Percentiles rank a stretch among this genome's conserved stretches.
These are phyloP conservation scores for Candida jianshihensis DNA, from an alignment of 805 yeast genomes.

Conservation along the genomic window DNA sequence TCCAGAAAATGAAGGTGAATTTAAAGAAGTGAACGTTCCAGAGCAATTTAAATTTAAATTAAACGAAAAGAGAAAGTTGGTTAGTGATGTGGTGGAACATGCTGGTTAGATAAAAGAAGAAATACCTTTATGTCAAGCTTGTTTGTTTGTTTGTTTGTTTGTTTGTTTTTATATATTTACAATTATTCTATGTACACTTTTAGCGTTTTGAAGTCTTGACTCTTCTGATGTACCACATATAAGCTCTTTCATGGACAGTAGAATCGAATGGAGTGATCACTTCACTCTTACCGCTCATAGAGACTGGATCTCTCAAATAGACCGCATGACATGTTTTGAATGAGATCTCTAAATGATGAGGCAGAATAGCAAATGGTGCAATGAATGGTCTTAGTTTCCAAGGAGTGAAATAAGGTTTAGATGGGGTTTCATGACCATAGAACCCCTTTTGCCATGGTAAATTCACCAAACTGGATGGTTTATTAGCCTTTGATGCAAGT, in stretches of 20 bases:
- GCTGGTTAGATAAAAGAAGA: too few species aligned
- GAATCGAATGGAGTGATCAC: conserved; percentile 84
- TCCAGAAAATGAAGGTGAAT: conserved; percentile 56
- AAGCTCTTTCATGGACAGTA: conserved; percentile 85
- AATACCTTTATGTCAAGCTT: too few species aligned
- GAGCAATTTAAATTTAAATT: conserved; percentile 84
- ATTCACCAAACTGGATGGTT: conserved; percentile 26
- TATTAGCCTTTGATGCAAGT: background rate
- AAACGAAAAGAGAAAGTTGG: conserved; percentile 48
- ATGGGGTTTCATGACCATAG: conserved; percentile 73
- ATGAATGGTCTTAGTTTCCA: conserved; percentile 94
- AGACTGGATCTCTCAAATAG: conserved; percentile 94
- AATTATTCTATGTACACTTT: conserved; percentile 2
- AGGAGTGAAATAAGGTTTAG: conserved; percentile 87
- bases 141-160: background rate
- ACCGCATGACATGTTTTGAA: conserved; percentile 92
- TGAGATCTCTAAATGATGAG: conserved; percentile 86
- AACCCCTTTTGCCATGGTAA: conserved; percentile 80
- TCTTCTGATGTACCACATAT: conserved; percentile 83
- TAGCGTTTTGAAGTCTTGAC: conserved; percentile 33
- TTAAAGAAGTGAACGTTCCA: conserved; percentile 76
- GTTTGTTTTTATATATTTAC: conserved; percentile 10
- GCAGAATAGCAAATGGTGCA: conserved; percentile 87
- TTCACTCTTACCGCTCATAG: conserved; percentile 95
- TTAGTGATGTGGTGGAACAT: conserved; percentile 73